Base-by-base conservation (phyloP, 2,329 filamentous ascomycete species). In the Colletotrichum tropicicola region DNA sequence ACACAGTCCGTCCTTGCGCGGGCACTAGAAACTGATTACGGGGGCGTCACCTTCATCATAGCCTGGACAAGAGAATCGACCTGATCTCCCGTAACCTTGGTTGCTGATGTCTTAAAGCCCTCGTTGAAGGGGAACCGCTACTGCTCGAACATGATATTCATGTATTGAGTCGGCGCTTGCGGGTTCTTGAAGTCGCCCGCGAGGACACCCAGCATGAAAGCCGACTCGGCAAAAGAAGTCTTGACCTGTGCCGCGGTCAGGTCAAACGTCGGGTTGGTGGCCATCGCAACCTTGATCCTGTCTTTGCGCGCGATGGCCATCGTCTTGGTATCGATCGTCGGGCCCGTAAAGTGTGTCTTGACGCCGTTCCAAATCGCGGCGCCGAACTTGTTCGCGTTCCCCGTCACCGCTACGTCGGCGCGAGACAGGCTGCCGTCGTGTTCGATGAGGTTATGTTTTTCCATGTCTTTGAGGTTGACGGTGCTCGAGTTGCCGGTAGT, bases 231-330 rank as follows among this genome's bases (percentile, higher is more conserved):
- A 21, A 47, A 45, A 2, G 53, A 35, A 12, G 27, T 12, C 17
- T 19, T 17, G 3, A 56, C 15, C 28, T 56, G 53, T 0, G 17
- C 21, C 3, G 17, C 17, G 17, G 53, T 47, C 41, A 56, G 25
- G 13, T 47, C 32, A 27, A 56, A 56, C 3, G 5, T 23, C 2
- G 53, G 53, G 28, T 56, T 56, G 0, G 27, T 25, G 17, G 19
- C n/a, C 53, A 35, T 47, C 7, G 53, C 41, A 12, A 37, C 53
- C 6, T 21, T 23, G 19, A 56, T 13, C 3, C 53, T 80, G 59
- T 87, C 85, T 2, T 74, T 69, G 17, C 83, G 82, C 2, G 52
- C 52, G 8, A 30, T 13, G 1, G 52, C 52, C 52, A 44, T 55
- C 0, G 52, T 55, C 27, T 55, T 44, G 0, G 23, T 44, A 23